These are phyloP conservation scores for Botryotinia globosa DNA, from an alignment of 2,329 filamentous ascomycete genomes.

Conservation along the genomic window DNA sequence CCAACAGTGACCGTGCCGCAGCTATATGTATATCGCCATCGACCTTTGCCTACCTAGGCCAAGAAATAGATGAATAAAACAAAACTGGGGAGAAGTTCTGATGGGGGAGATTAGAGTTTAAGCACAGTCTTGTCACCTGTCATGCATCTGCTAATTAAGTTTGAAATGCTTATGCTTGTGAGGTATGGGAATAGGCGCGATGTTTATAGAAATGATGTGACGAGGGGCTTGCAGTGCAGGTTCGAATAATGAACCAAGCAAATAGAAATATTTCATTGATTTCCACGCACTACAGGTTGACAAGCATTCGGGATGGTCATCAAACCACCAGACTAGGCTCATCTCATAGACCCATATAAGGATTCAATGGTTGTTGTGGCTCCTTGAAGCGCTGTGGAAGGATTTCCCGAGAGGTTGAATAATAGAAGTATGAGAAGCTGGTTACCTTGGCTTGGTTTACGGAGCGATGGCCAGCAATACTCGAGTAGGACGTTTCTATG, in stretches of 20 bases:
- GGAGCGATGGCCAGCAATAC: neutral
- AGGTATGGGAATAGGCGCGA: conserved; percentile 16
- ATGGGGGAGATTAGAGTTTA: conserved; percentile 8
- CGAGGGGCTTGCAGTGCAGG: conserved; percentile 10
- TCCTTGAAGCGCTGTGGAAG: conserved; percentile 19
- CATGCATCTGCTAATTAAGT: conserved; percentile 1
- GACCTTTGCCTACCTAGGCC: neutral
- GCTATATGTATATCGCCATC: conserved; percentile 11
- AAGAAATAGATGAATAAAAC: conserved; percentile 3
- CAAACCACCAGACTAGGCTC: conserved; percentile 1
- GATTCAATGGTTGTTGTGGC: conserved; percentile 14
- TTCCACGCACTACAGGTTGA: conserved; percentile 2
- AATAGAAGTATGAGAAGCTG: neutral
- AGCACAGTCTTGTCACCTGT: conserved; percentile 6
- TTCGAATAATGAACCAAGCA: neutral
- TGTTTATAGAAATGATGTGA: conserved; percentile 20
- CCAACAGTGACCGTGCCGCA: conserved; percentile 3
- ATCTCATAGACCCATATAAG: conserved; percentile 17
- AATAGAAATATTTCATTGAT: neutral
- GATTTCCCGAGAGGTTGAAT: conserved; percentile 1
- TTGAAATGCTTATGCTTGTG: conserved; percentile 1
- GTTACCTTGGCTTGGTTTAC: neutral
- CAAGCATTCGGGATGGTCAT: conserved; percentile 12
- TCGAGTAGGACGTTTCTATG: neutral
- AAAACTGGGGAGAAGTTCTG: neutral